phyloP scores from a whole-genome alignment of 106 monocot species.

The Dioscorea zingiberensis region DNA sequence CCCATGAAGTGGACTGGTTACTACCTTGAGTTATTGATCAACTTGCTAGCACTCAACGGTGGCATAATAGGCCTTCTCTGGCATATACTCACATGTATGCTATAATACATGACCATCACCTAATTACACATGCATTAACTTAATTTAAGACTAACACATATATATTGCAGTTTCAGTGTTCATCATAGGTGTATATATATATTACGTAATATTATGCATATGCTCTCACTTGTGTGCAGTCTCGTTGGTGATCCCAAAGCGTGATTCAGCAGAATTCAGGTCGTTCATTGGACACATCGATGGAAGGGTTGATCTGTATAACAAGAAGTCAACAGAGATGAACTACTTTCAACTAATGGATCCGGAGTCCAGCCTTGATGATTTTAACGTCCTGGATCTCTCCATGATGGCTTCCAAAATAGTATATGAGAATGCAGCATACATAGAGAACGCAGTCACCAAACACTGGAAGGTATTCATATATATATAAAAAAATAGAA shows the following conservation, averaged over 20 bases:
- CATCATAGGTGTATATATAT: not conserved
- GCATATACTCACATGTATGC: constrained; percentile 8
- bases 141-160: not conserved
- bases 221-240: not conserved
- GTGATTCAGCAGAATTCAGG: not conserved
- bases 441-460: not conserved
- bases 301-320: not conserved
- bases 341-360: not conserved
- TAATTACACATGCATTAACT: not conserved
- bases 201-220: not conserved
- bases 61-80: constrained; percentile 10
- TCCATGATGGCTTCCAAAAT: constrained; percentile 13
- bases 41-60: constrained; percentile 19
- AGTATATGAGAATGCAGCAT: constrained; percentile 7
- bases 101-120: not conserved
- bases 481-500: too few relatives aligned
- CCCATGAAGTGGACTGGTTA: constrained; percentile 6
- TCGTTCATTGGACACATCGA: constrained; percentile 1
- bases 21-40: constrained; percentile 13
- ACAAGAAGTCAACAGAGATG: not conserved
- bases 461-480: constrained; percentile 3
- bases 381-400: constrained; percentile 1
- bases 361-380: not conserved
- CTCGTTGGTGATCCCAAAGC: constrained; percentile 4
- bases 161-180: not conserved